Base-by-base conservation (phyloP, 257 asterid genomes). In the Solanum pinnatisectum region DNA sequence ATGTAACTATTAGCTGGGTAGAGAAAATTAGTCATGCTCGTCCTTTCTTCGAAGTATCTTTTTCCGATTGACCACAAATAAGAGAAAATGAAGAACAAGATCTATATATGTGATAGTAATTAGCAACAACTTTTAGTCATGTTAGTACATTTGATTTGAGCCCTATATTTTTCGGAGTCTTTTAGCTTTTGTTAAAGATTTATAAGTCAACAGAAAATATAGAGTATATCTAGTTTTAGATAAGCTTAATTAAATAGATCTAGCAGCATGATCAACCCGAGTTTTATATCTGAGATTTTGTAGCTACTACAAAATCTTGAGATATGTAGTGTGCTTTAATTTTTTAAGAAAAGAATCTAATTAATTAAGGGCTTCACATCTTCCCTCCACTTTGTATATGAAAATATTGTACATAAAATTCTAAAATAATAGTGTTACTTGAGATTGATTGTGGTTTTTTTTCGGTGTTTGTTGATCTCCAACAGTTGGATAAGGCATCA, bases 401-500 rank as follows among this genome's bases (percentile, higher is more conserved):
- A 78, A 42, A n/a, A 14, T 78, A 42, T 78, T 25, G 15, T 42
- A 42, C 13, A 42, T 0, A 42, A 15, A 77, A 83, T 32, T 46
- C 72, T 10, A 5, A 30, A 83, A 16, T 83, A 35, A 20, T 52
- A 52, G 3, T 33, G 33, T 20, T 22, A 22, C n/a, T 84, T 56
- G 22, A 23, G 33, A 59, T 84, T 37, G 56, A 84, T 36, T 65
- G 5, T 35, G 59, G 13, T 42, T 36, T 36, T 65, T 8, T 11
- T 4, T n/a, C 3, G 56, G 23, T 84, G 60, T 37, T 81, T 81
- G 5, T 81, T 81, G 32, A 67, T 40, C 30, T 67, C 11, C 10
- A 85, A 78, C 67, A 87, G 89, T 79, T 79, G 89, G 85, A 65
- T 81, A 87, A 87, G 82, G 42, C 42, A 63, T 79, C 89, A 77